Conservation (phyloP, 1,139 yeast genomes). For the Scheffersomyces stambukii region DNA sequence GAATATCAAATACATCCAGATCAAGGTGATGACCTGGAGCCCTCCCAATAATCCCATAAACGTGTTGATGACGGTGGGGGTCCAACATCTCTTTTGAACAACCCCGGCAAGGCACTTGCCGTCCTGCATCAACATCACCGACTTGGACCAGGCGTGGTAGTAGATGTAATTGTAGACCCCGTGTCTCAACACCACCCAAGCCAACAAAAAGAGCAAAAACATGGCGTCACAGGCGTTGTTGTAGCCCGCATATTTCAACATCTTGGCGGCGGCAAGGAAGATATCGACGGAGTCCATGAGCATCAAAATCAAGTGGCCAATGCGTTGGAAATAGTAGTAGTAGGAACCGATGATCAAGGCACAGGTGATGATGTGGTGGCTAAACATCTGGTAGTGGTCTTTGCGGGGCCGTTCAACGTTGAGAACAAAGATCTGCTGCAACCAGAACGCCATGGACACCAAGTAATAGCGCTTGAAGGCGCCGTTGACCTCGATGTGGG, state of each 20-base stretch:
- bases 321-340: conserved; percentile 63
- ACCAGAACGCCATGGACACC: conserved; percentile 70
- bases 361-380: conserved; percentile 82
- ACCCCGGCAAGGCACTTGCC: conserved; percentile 32
- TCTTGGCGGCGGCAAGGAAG: conserved; percentile 66
- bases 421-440: conserved; percentile 73
- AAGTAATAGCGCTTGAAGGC: conserved; percentile 69
- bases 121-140: conserved; percentile 33
- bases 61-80: conserved; percentile 42
- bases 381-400: conserved; percentile 82
- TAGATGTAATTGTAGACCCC: conserved; percentile 67
- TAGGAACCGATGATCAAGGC: conserved; percentile 68
- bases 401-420: conserved; percentile 76
- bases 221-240: conserved; percentile 58
- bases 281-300: conserved; percentile 85
- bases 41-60: conserved; percentile 59
- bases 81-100: conserved; percentile 50
- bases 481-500: conserved; percentile 51
- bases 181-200: conserved; percentile 75
- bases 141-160: conserved; percentile 42
- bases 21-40: conserved; percentile 59
- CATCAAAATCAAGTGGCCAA: conserved; percentile 75
- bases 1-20: conserved; percentile 74
- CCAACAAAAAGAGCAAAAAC: conserved; percentile 62
- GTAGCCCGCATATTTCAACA: conserved; percentile 69